Percentiles rank a stretch among this genome's conserved stretches.
phyloP scores from a whole-genome alignment of 1,284 basidiomycete genomes.

The Cryptococcus wingfieldii region DNA sequence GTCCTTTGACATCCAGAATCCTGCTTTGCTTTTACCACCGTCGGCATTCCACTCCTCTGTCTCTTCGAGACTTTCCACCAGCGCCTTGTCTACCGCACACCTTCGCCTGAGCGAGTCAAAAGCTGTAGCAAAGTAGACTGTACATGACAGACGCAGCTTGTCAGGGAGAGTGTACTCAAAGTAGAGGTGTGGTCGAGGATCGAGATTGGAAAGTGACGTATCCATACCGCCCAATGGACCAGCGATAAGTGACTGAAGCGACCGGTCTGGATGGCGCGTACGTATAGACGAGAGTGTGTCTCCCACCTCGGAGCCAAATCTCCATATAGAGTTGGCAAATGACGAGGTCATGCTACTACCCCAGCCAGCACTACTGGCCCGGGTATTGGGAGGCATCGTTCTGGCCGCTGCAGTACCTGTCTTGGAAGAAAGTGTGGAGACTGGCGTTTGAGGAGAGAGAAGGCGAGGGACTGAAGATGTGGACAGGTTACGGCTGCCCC shows the following conservation, averaged over 20 bases:
- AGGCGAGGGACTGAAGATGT: conserved; percentile 4
- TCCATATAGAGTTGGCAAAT: conserved; percentile 31
- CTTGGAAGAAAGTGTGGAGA: neutral
- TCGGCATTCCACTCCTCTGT: conserved; percentile 66
- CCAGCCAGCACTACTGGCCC: conserved; percentile 15
- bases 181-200: conserved; percentile 70
- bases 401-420: neutral
- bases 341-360: conserved; percentile 30
- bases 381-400: neutral
- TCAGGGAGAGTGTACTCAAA: conserved; percentile 71
- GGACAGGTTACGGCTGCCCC: conserved; percentile 3
- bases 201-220: conserved; percentile 43
- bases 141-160: conserved; percentile 67
- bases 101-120: conserved; percentile 62
- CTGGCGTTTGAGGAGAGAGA: neutral
- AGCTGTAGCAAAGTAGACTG: conserved; percentile 71
- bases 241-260: conserved; percentile 24
- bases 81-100: conserved; percentile 63
- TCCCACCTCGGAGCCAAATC: conserved; percentile 23
- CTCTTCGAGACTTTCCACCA: conserved; percentile 59
- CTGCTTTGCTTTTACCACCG: conserved; percentile 54
- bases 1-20: conserved; percentile 73
- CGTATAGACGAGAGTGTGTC: conserved; percentile 26
- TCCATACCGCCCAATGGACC: conserved; percentile 22
- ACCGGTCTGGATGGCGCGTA: conserved; percentile 21